These are phyloP conservation scores for Coemansia biformis DNA, from an alignment of 192 early-diverging fungal genomes.

Conservation along the genomic window DNA sequence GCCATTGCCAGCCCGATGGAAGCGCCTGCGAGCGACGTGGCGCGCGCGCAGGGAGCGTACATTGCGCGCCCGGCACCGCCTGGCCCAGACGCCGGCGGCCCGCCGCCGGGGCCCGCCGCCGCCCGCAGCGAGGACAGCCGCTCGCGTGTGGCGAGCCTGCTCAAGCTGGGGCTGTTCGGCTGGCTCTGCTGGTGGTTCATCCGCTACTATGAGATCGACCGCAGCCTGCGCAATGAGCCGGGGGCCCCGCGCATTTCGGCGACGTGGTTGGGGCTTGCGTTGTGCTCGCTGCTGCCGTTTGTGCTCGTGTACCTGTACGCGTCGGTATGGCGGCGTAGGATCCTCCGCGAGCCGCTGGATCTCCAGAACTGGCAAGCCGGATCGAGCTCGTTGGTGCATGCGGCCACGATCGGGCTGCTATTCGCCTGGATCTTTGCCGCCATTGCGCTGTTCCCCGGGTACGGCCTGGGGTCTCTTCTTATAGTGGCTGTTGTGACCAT, in stretches of 20 bases:
- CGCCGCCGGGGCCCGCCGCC: no score
- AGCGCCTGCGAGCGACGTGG: no score
- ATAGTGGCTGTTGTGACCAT: conserved; percentile 22
- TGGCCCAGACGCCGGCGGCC: no score
- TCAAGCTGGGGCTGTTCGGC: conserved; percentile 16
- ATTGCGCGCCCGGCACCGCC: no score
- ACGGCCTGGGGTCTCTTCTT: conserved; percentile 21
- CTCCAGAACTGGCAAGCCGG: conserved; percentile 44
- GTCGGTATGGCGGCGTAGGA: conserved; percentile 38
- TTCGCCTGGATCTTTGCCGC: conserved; percentile 32
- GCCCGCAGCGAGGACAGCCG: no score
- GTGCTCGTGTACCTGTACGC: conserved; percentile 36
- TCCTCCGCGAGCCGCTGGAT: conserved; percentile 37
- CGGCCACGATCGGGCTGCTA: conserved; percentile 33
- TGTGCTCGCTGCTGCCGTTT: conserved; percentile 28
- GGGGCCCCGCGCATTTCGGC: conserved; percentile 32
- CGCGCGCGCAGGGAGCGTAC: no score
- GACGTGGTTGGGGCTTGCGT: conserved; percentile 25
- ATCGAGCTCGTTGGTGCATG: conserved; percentile 28
- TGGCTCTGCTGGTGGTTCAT: conserved; percentile 34
- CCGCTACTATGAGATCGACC: conserved; percentile 40
- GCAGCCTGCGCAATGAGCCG: conserved; percentile 31
- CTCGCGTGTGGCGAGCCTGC: conserved; percentile 16
- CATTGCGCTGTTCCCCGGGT: conserved; percentile 32
- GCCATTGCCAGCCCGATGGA: no score